phyloP scores from a whole-genome alignment of 768 basidiomycete genomes.

The Serendipita sp. region DNA sequence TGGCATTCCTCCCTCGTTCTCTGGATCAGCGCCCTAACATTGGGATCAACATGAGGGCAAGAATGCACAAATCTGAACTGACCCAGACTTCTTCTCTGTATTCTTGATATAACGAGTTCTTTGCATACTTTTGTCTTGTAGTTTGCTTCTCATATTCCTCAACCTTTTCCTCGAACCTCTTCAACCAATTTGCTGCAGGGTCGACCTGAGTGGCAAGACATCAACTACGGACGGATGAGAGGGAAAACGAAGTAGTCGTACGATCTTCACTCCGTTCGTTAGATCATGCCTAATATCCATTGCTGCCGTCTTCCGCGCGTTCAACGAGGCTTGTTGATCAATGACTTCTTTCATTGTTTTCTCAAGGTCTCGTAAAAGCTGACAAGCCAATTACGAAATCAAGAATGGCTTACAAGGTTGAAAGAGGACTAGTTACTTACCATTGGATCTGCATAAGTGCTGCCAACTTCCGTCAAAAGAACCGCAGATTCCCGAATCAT shows the following conservation, averaged over 20 bases:
- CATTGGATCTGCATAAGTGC: conserved; percentile 26
- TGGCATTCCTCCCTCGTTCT: conserved; percentile 55
- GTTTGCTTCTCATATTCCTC: conserved; percentile 43
- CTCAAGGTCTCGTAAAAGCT: conserved; percentile 39
- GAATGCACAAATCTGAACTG: conserved; percentile 15
- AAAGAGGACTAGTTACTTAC: conserved; percentile 21
- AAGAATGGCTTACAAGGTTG: background rate
- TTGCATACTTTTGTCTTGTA: conserved; percentile 62
- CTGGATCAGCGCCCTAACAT: conserved; percentile 21
- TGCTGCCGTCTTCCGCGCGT: conserved; percentile 36
- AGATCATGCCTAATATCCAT: conserved; percentile 41
- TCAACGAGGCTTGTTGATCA: conserved; percentile 48
- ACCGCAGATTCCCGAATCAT: conserved; percentile 37
- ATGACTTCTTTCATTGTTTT: conserved; percentile 48
- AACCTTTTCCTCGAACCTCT: conserved; percentile 25
- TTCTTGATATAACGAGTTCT: conserved; percentile 36
- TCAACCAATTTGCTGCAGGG: conserved; percentile 34
- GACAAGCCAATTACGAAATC: conserved; percentile 4
- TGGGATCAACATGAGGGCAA: background rate
- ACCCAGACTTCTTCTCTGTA: conserved; percentile 60
- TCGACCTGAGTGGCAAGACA: conserved; percentile 29
- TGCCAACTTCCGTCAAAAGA: conserved; percentile 41
- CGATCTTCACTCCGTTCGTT: conserved; percentile 40
- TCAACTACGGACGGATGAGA: background rate
- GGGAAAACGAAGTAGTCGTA: conserved; percentile 20